These are phyloP conservation scores for Cordia subcordata DNA, from an alignment of 257 asterid species.

Conservation along the genomic window DNA sequence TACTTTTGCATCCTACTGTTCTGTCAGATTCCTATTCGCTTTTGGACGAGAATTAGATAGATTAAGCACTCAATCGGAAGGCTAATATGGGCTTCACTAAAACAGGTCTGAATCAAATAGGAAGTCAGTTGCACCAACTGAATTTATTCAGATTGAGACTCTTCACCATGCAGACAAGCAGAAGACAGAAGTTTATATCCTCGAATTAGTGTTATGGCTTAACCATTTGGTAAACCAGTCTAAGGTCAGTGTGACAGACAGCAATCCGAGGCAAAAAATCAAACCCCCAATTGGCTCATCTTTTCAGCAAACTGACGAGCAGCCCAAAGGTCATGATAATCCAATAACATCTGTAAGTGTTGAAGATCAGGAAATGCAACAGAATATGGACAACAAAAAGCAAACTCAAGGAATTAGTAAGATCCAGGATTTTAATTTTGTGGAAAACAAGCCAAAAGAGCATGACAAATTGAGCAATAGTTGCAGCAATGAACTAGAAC, in stretches of 20 bases:
- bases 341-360: conserved; percentile 4
- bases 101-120: conserved; percentile 52
- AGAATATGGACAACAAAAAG: background rate
- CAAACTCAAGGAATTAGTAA: conserved; percentile 7
- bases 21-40: background rate
- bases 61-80: background rate
- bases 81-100: conserved; percentile 3
- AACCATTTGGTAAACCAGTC: conserved; percentile 49
- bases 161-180: conserved; percentile 67
- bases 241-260: conserved; percentile 25
- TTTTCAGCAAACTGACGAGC: conserved; percentile 9
- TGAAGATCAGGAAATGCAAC: conserved; percentile 17
- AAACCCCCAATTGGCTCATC: conserved; percentile 15
- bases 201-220: conserved; percentile 67
- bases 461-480: background rate
- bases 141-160: conserved; percentile 64
- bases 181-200: conserved; percentile 53
- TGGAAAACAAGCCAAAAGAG: background rate
- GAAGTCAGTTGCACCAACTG: conserved; percentile 37
- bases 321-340: conserved; percentile 10
- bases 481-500: background rate
- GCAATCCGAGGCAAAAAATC: conserved; percentile 10
- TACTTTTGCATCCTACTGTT: background rate
- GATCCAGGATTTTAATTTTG: conserved; percentile 7
- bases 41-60: background rate